phyloP scores from a whole-genome alignment of 2,329 filamentous ascomycete species.

The Akanthomyces muscarius region DNA sequence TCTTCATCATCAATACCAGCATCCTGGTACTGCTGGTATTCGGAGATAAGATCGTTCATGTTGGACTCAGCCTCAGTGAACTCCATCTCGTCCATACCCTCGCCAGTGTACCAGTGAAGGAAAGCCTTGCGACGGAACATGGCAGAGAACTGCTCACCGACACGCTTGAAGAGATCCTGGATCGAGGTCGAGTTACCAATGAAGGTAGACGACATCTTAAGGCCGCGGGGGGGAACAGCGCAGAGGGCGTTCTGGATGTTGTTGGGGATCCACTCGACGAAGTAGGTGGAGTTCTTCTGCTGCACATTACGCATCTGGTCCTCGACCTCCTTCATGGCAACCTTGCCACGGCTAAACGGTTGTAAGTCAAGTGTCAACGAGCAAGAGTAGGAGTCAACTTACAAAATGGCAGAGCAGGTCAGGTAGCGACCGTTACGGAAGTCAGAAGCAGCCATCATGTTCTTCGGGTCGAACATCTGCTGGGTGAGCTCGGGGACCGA shows the following conservation, averaged over 20 bases:
- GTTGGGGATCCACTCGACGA: conserved; percentile 99
- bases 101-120: conserved; percentile 99
- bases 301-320: conserved; percentile 99
- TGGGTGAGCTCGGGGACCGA: conserved; percentile 97
- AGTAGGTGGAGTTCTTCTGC: conserved; percentile 99
- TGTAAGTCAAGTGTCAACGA: conserved; percentile 17
- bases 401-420: conserved; percentile 98
- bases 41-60: conserved; percentile 99
- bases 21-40: conserved; percentile 99
- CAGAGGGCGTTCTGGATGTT: conserved; percentile 99
- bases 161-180: conserved; percentile 99
- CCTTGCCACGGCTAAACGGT: conserved; percentile 77
- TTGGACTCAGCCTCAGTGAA: conserved; percentile 99
- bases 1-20: conserved; percentile 95
- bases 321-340: conserved; percentile 99
- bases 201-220: conserved; percentile 99
- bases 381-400: conserved; percentile 36
- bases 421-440: conserved; percentile 99
- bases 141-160: conserved; percentile 98
- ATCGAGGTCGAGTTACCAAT: conserved; percentile 99
- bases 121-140: conserved; percentile 99
- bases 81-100: conserved; percentile 99
- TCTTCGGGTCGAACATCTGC: conserved; percentile 99
- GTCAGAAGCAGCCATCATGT: conserved; percentile 99
- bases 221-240: conserved; percentile 94